Evolutionary conservation across 2,329 filamentous ascomycete genomes (phyloP).

Genomic region (Nigrospora sphaerica): DNA sequence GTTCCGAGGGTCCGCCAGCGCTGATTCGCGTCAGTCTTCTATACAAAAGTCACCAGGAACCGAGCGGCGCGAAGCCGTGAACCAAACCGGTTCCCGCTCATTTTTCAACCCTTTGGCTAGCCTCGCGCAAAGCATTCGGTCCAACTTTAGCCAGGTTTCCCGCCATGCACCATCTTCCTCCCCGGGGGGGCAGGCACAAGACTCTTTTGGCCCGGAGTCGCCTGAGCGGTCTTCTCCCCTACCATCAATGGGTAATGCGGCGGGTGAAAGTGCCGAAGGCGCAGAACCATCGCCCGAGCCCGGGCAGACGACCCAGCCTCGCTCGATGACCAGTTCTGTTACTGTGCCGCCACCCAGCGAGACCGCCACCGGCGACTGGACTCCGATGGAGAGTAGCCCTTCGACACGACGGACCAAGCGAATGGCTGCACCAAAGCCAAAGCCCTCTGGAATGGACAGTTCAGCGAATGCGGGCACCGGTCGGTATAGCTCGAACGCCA

Average conservation of each 20-base stretch:
- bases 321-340: no score
- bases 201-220: conserved; percentile 9
- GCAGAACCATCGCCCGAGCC: no score
- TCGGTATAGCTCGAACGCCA: no score
- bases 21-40: conserved; percentile 13
- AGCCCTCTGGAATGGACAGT: no score
- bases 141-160: conserved; percentile 10
- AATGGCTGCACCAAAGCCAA: no score
- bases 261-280: no score
- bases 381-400: no score
- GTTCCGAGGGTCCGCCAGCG: conserved; percentile 33
- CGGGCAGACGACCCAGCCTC: no score
- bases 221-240: not conserved
- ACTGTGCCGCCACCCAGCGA: no score
- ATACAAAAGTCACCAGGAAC: conserved; percentile 15
- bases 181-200: conserved; percentile 6
- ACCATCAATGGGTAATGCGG: not conserved
- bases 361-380: no score
- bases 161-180: conserved; percentile 3
- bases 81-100: not conserved
- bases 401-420: no score
- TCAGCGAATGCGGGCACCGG: no score
- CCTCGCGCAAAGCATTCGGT: conserved; percentile 11
- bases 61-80: conserved; percentile 5
- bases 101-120: conserved; percentile 6